These are phyloP conservation scores for Circinella umbellata DNA, from an alignment of 371 early-diverging fungal species.

Conservation along the genomic window DNA sequence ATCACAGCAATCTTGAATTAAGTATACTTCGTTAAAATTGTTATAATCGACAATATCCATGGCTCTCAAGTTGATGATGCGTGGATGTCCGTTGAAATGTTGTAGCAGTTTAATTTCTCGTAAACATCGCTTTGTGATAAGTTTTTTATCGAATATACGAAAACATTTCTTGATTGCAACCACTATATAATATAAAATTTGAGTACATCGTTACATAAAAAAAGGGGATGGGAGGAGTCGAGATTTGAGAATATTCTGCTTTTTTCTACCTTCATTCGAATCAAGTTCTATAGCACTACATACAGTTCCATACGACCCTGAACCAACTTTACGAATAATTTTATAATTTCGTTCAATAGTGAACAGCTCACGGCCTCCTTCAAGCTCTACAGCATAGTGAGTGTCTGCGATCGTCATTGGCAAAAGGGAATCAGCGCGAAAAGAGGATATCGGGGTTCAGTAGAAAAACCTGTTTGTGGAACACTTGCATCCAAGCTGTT, in stretches of 20 bases:
- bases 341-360: constrained; percentile 71
- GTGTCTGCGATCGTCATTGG: constrained; percentile 20
- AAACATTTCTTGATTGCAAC: constrained; percentile 83
- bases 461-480: constrained; percentile 7
- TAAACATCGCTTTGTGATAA: constrained; percentile 74
- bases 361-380: constrained; percentile 55
- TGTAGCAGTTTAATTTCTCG: constrained; percentile 79
- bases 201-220: not conserved
- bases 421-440: constrained; percentile 10
- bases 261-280: constrained; percentile 20
- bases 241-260: not conserved
- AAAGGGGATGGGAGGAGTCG: not conserved
- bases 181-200: constrained; percentile 29
- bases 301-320: constrained; percentile 93
- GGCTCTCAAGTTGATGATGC: constrained; percentile 73
- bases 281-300: constrained; percentile 57
- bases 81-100: constrained; percentile 80
- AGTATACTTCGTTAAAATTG: constrained; percentile 75
- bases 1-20: constrained; percentile 81
- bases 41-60: constrained; percentile 71
- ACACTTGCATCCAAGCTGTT: not conserved
- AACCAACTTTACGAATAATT: constrained; percentile 84
- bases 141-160: constrained; percentile 71
- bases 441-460: not conserved
- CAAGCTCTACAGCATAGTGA: constrained; percentile 39